Conservation (phyloP, 202 grass and related monocot species). For the Saccharum hybrid region DNA sequence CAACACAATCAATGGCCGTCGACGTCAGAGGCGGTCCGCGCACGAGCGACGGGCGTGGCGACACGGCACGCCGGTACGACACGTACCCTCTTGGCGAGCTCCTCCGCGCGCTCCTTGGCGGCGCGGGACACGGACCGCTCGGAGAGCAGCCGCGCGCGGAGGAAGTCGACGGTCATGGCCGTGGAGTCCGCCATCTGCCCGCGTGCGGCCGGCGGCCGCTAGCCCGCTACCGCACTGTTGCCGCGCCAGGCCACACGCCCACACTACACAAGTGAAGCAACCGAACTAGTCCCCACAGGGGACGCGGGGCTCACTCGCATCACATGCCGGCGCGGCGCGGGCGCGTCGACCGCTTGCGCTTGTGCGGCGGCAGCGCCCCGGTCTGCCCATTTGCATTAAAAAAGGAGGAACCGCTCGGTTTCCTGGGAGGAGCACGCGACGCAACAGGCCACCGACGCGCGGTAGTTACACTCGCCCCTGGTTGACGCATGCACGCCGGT, state of each 20-base stretch:
- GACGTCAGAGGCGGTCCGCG: too few relatives aligned
- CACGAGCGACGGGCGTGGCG: background rate
- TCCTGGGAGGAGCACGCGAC: slow-evolving; percentile 32
- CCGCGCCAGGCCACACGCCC: background rate
- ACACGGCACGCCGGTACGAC: background rate
- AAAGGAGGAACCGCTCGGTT: too few relatives aligned
- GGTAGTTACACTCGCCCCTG: background rate
- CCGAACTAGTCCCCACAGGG: background rate
- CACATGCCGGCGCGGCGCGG: slow-evolving; percentile 30
- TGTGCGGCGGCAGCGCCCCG: slow-evolving; percentile 1
- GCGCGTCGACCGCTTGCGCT: background rate
- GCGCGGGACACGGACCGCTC: slow-evolving; percentile 88
- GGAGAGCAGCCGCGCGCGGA: slow-evolving; percentile 90
- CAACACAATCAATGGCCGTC: background rate
- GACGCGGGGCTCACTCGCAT: background rate
- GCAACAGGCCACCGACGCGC: slow-evolving; percentile 28
- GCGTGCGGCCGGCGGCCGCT: background rate
- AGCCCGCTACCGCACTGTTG: background rate
- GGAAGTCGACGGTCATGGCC: slow-evolving; percentile 94
- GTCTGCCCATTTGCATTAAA: background rate
- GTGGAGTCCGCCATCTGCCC: slow-evolving; percentile 57
- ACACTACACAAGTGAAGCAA: background rate
- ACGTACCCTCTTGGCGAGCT: slow-evolving; percentile 73
- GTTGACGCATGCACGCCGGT: slow-evolving; percentile 16
- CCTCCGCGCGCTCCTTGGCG: slow-evolving; percentile 80